These are phyloP conservation scores for Tilletia walkeri DNA, from an alignment of 1,284 basidiomycete species.

Conservation along the genomic window DNA sequence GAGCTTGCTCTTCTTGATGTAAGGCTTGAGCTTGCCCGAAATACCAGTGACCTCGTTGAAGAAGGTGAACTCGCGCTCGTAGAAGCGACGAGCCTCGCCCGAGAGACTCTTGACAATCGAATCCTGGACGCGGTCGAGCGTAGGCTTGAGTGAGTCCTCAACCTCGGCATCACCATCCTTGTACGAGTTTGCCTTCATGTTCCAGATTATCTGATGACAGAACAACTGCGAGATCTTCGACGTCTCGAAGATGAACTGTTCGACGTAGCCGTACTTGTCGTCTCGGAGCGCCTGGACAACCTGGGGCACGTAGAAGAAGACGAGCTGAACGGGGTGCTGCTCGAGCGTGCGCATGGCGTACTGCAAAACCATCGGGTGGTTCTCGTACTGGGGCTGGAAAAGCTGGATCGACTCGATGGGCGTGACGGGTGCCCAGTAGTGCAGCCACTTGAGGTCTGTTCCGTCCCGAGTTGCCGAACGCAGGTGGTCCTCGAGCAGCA, in stretches of 20 bases:
- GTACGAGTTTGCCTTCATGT: slow-evolving; percentile 98
- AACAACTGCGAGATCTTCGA: slow-evolving; percentile 96
- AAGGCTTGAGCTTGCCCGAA: slow-evolving; percentile 95
- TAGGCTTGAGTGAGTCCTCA: slow-evolving; percentile 90
- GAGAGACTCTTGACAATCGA: slow-evolving; percentile 80
- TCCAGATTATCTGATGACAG: slow-evolving; percentile 99
- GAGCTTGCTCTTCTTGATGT: slow-evolving; percentile 88
- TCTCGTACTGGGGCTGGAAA: slow-evolving; percentile 56
- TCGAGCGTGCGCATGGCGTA: slow-evolving; percentile 94
- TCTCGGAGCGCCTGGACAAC: slow-evolving; percentile 89
- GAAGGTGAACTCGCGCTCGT: slow-evolving; percentile 92
- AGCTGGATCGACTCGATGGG: slow-evolving; percentile 63
- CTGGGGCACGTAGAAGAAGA: slow-evolving; percentile 99
- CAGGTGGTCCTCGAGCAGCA: slow-evolving; percentile 79
- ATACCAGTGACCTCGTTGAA: slow-evolving; percentile 96
- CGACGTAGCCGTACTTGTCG: slow-evolving; percentile 79
- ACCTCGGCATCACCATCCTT: slow-evolving; percentile 73
- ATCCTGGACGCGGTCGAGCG: slow-evolving; percentile 81
- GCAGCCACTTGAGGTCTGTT: slow-evolving; percentile 65
- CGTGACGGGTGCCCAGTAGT: slow-evolving; percentile 83
- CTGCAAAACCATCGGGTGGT: slow-evolving; percentile 83
- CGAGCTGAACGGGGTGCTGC: slow-evolving; percentile 88
- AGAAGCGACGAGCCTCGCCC: slow-evolving; percentile 86
- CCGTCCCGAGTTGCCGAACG: slow-evolving; percentile 62
- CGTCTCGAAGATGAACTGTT: slow-evolving; percentile 93